Base-by-base conservation (phyloP, 495 filamentous ascomycete genomes). In the Lophium mytilinum region DNA sequence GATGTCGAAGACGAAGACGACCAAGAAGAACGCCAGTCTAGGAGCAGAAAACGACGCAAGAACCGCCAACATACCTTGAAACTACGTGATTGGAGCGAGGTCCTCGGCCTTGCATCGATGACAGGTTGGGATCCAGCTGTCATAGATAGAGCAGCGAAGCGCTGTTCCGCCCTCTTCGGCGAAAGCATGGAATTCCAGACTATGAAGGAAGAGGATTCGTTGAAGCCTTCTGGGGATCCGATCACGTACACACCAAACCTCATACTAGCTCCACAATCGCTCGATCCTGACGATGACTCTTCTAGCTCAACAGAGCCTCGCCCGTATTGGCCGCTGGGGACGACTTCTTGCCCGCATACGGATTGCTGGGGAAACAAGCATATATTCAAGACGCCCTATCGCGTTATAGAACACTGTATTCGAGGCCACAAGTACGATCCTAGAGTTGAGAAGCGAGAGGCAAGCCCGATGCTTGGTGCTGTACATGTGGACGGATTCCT, bases 11-110 rank as follows among this genome's bases (percentile, higher is more conserved):
- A 18, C 40, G 40, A n/a, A 18, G 40, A 14, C 14, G 40, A 8
- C 14, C 40, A 42, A 42, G 40, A 42, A 42, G 40, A 14, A 3
- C 2, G 24, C 24, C 24, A 30, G 6, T 6, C 40, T 2, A 42
- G 17, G 40, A 42, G 40, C 17, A 18, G 8, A 14, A 42, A 8
- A 42, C 14, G 40, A 18, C 17, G 14, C 17, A 18, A 1, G 40
- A 18, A 42, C 4, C 14, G 40, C 14, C 14, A 14, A 8, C 14
- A 42, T 42, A 43, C 56, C 15, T 4, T 35, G 17, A 46, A 46
- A 6, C 70, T 83, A 5, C 80, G 87, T 1, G 86, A 92, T 68
- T 95, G 90, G 90, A 84, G 84, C 42, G 86, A 91, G 53, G 78
- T 93, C 1, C 68, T 94, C 34, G 86, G 86, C 9, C 71, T 88